A percentile compares a stretch with the other conserved stretches of the same genome.
Evolutionary conservation across 148 eudicot genomes (phyloP).

Genomic region (Pharnaceum exiguum): DNA sequence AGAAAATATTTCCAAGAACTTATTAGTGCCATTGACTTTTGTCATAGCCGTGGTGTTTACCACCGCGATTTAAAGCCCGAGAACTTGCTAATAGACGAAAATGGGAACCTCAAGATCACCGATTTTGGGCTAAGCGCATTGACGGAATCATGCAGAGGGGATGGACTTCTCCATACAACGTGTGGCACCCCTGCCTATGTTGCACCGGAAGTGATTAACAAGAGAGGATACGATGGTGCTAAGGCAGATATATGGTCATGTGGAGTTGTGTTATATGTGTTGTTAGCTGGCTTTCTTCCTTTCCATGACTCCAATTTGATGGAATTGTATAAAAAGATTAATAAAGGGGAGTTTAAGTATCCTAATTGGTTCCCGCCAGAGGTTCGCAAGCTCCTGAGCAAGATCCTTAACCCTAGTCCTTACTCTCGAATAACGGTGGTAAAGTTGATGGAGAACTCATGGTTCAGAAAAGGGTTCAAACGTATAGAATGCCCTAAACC

Average conservation of each 20-base stretch:
- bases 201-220: constrained; percentile 75
- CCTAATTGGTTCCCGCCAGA: constrained; percentile 68
- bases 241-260: constrained; percentile 90
- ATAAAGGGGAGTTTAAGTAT: constrained; percentile 53
- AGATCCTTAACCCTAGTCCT: constrained; percentile 66
- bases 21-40: constrained; percentile 69
- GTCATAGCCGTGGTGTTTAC: constrained; percentile 83
- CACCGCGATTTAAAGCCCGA: constrained; percentile 87
- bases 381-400: constrained; percentile 47
- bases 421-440: constrained; percentile 37
- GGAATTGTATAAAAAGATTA: constrained; percentile 67
- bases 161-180: constrained; percentile 79
- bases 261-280: constrained; percentile 66
- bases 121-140: constrained; percentile 81
- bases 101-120: constrained; percentile 55
- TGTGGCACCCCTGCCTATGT: constrained; percentile 93
- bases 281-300: constrained; percentile 68
- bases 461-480: constrained; percentile 60
- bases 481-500: constrained; percentile 7
- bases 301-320: constrained; percentile 58
- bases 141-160: constrained; percentile 47
- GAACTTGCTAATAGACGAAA: constrained; percentile 63
- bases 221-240: constrained; percentile 62
- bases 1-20: constrained; percentile 70
- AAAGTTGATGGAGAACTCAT: constrained; percentile 50